phyloP scores from a whole-genome alignment of 805 yeast genomes.

The Scheffersomyces lignosus region DNA sequence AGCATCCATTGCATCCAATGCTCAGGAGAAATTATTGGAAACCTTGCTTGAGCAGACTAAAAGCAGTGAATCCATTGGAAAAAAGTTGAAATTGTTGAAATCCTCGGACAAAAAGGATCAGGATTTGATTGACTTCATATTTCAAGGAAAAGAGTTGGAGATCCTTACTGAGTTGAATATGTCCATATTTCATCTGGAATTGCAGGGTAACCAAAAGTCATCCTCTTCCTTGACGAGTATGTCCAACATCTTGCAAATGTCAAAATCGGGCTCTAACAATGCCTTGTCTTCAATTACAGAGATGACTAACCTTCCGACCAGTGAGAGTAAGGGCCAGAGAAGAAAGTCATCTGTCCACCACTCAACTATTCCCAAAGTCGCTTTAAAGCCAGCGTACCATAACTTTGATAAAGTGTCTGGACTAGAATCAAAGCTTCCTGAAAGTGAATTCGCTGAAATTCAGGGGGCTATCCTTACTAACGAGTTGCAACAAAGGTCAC shows the following conservation, averaged over 20 bases:
- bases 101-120: constrained; percentile 23
- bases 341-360: constrained; percentile 28
- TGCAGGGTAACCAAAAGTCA: constrained; percentile 28
- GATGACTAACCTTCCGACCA: background rate
- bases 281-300: constrained; percentile 22
- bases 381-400: constrained; percentile 28
- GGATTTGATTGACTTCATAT: constrained; percentile 29
- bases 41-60: constrained; percentile 14
- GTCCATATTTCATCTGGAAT: constrained; percentile 31
- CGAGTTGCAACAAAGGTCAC: constrained; percentile 35
- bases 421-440: background rate
- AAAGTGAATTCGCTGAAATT: constrained; percentile 21
- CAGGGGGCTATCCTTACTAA: constrained; percentile 42
- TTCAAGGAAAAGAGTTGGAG: constrained; percentile 35
- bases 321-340: constrained; percentile 4
- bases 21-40: constrained; percentile 19
- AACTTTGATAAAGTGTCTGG: constrained; percentile 1
- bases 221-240: constrained; percentile 35
- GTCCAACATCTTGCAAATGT: constrained; percentile 19
- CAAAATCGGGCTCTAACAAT: constrained; percentile 18
- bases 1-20: constrained; percentile 11
- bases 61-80: constrained; percentile 20
- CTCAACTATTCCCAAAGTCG: constrained; percentile 27
- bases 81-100: constrained; percentile 27
- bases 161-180: constrained; percentile 38